These are phyloP conservation scores for Apocynum venetum DNA, from an alignment of 257 asterid species.

Conservation along the genomic window DNA sequence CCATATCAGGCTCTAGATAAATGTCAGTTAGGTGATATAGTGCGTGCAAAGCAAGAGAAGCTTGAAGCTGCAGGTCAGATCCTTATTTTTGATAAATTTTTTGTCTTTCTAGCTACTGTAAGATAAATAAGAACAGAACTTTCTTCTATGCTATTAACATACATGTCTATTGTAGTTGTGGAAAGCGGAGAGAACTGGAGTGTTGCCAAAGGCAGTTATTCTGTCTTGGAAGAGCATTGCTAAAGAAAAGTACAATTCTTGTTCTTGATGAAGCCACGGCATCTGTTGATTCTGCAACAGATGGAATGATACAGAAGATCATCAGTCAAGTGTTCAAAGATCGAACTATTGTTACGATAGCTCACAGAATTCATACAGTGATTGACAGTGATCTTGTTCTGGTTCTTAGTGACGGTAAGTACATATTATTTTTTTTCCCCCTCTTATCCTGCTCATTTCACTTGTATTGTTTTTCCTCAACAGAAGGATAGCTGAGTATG, in stretches of 20 bases:
- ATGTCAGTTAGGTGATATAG: slow-evolving; percentile 79
- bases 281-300: slow-evolving; percentile 94
- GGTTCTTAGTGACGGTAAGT: slow-evolving; percentile 88
- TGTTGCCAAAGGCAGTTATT: slow-evolving; percentile 86
- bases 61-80: slow-evolving; percentile 61
- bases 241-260: slow-evolving; percentile 83
- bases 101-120: background rate
- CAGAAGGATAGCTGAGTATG: slow-evolving; percentile 90
- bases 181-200: slow-evolving; percentile 99
- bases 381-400: slow-evolving; percentile 85
- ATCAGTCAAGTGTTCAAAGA: slow-evolving; percentile 62
- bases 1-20: slow-evolving; percentile 70
- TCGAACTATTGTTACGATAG: slow-evolving; percentile 86
- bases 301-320: slow-evolving; percentile 71
- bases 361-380: slow-evolving; percentile 98
- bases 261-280: slow-evolving; percentile 97
- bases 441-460: slow-evolving; percentile 4
- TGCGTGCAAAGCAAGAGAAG: slow-evolving; percentile 66
- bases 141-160: slow-evolving; percentile 12
- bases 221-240: slow-evolving; percentile 91
- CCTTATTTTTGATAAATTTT: background rate
- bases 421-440: background rate
- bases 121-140: background rate
- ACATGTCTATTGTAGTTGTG: slow-evolving; percentile 48
- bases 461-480: slow-evolving; percentile 16